Conservation (phyloP, 495 filamentous ascomycete species). For the Gamarada debralockiae region DNA sequence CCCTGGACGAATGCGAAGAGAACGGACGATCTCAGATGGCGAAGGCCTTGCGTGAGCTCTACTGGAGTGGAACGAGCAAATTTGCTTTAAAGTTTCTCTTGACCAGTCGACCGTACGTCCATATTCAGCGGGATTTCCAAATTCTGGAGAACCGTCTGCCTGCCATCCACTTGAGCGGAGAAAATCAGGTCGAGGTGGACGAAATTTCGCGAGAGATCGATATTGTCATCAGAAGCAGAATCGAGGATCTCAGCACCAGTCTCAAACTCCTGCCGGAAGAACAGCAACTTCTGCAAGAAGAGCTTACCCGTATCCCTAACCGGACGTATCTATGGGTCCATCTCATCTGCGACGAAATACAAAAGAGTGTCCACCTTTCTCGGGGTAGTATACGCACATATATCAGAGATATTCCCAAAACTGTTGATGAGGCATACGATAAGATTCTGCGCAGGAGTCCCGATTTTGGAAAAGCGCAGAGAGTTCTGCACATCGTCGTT, state of each 20-base stretch:
- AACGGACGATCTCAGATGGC: constrained; percentile 4
- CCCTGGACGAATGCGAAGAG: constrained; percentile 38
- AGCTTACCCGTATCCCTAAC: constrained; percentile 11
- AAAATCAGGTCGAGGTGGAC: constrained; percentile 27
- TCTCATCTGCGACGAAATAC: constrained; percentile 19
- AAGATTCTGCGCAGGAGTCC: constrained; percentile 31
- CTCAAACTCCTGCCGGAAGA: not conserved
- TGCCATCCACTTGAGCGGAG: constrained; percentile 32
- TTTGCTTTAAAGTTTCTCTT: constrained; percentile 41
- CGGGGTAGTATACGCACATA: not conserved
- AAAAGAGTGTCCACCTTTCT: not conserved
- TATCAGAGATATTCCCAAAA: constrained; percentile 3
- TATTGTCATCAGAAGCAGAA: constrained; percentile 6
- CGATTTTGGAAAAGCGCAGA: constrained; percentile 19
- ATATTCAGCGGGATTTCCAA: constrained; percentile 35
- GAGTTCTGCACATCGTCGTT: constrained; percentile 35
- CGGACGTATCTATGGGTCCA: constrained; percentile 23
- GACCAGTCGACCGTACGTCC: constrained; percentile 43
- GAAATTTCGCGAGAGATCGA: constrained; percentile 27
- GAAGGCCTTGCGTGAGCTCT: constrained; percentile 1
- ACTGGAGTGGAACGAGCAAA: not conserved
- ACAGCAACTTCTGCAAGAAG: constrained; percentile 17
- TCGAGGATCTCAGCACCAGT: not conserved
- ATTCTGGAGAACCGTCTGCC: constrained; percentile 19
- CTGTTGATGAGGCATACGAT: constrained; percentile 30